Conservation (phyloP, 352 stramenopile species). For the Blastocystis sp. region DNA sequence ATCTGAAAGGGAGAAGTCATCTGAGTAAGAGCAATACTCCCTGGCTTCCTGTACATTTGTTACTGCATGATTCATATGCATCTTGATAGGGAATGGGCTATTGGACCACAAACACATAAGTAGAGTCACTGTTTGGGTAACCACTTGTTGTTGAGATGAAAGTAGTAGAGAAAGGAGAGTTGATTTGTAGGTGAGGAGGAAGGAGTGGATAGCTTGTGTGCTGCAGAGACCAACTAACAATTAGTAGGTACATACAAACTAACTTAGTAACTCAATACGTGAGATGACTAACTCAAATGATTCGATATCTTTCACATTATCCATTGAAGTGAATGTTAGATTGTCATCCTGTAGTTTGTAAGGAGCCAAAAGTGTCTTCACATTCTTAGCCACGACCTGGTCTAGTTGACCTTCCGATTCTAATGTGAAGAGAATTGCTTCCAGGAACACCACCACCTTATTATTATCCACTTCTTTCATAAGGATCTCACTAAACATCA, state of each 20-base stretch:
- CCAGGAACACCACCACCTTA: background rate
- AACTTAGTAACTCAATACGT: background rate
- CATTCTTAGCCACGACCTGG: background rate
- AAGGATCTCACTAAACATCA: constrained; percentile 20
- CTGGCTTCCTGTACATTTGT: too few relatives aligned
- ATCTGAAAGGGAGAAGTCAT: too few relatives aligned
- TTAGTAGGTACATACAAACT: background rate
- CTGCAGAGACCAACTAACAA: background rate
- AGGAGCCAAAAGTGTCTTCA: background rate
- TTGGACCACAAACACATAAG: too few relatives aligned
- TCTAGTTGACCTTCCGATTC: background rate
- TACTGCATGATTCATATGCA: too few relatives aligned
- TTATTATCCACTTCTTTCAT: background rate
- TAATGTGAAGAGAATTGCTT: background rate
- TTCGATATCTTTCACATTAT: background rate
- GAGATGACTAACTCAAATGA: background rate
- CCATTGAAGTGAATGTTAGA: background rate
- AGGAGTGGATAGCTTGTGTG: background rate
- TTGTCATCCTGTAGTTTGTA: background rate
- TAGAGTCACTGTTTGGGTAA: too few relatives aligned
- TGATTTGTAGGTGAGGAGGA: background rate
- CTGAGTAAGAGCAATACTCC: too few relatives aligned
- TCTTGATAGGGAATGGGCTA: too few relatives aligned
- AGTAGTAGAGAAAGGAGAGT: background rate
- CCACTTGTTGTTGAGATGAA: background rate